These are phyloP conservation scores for Aspergillus bombycis DNA, from an alignment of 2,329 filamentous ascomycete genomes.

Conservation along the genomic window DNA sequence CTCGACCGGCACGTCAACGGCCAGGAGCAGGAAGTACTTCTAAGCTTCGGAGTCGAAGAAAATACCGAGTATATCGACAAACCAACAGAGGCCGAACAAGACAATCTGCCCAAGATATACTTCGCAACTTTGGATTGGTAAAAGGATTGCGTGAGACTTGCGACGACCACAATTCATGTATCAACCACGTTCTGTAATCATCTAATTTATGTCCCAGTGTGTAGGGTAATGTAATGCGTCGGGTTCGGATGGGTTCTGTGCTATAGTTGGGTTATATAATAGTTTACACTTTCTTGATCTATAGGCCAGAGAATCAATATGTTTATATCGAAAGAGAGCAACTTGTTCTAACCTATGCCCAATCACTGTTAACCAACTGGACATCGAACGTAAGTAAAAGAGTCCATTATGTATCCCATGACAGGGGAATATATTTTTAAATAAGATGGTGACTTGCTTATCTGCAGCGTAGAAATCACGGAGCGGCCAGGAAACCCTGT, in stretches of 20 bases:
- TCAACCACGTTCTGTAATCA: slow-evolving; percentile 5
- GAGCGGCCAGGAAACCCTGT: too few species aligned
- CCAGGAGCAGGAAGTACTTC: background rate
- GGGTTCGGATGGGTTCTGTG: background rate
- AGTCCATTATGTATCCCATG: background rate
- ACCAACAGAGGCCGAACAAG: background rate
- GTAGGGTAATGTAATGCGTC: background rate
- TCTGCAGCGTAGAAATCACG: too few species aligned
- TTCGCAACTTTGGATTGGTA: background rate
- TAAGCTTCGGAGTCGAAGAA: background rate
- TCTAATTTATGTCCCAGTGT: background rate
- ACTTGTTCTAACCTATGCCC: background rate
- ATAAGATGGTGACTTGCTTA: too few species aligned
- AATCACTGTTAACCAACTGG: too few species aligned
- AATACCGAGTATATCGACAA: background rate
- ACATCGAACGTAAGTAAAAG: too few species aligned
- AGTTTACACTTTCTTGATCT: background rate
- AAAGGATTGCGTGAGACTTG: background rate
- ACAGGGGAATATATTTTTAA: background rate
- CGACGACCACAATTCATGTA: background rate
- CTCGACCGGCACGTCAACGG: background rate
- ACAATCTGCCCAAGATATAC: background rate
- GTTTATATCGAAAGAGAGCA: background rate
- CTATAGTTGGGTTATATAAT: background rate
- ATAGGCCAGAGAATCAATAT: background rate